Percentiles rank a stretch among this genome's conserved stretches.
Conservation (phyloP, 225 moss, liverwort and hornwort species). For the Bryoerythrophyllum caledonicum region DNA sequence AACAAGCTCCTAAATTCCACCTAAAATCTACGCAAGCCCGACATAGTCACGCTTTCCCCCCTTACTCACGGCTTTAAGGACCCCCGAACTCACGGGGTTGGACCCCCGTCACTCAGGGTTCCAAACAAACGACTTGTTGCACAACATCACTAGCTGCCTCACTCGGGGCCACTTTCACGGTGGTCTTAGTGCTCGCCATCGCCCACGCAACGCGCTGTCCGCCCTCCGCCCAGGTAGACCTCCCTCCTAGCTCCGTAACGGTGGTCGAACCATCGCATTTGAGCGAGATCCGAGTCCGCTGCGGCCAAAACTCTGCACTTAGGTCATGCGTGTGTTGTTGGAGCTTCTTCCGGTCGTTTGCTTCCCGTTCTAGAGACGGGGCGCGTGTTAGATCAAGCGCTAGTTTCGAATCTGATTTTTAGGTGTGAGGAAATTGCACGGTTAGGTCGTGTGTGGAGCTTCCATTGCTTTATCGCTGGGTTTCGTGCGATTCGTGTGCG, state of each 20-base stretch:
- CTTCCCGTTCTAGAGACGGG: background rate
- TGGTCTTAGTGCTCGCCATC: background rate
- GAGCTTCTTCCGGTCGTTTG: background rate
- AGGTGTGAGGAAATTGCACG: background rate
- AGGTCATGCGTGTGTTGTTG: slow-evolving; percentile 13
- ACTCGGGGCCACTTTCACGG: background rate
- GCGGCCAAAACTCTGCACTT: background rate
- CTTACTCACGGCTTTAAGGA: too few relatives aligned
- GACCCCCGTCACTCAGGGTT: background rate
- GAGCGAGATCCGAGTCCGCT: slow-evolving; percentile 12
- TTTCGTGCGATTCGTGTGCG: too few relatives aligned
- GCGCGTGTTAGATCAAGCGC: background rate
- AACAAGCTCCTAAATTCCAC: too few relatives aligned
- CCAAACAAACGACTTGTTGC: background rate
- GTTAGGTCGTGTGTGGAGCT: background rate
- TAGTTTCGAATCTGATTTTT: too few relatives aligned
- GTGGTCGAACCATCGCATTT: background rate
- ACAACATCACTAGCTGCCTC: background rate
- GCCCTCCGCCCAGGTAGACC: background rate
- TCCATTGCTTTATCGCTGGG: slow-evolving; percentile 27
- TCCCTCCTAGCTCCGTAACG: slow-evolving; percentile 12
- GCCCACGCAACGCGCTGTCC: background rate
- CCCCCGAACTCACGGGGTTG: background rate
- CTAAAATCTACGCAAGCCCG: rapidly evolving
- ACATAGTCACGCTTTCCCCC: too few relatives aligned